Evolutionary conservation across 192 early-diverging fungal genomes (phyloP).

Genomic region (Coemansia sp.): DNA sequence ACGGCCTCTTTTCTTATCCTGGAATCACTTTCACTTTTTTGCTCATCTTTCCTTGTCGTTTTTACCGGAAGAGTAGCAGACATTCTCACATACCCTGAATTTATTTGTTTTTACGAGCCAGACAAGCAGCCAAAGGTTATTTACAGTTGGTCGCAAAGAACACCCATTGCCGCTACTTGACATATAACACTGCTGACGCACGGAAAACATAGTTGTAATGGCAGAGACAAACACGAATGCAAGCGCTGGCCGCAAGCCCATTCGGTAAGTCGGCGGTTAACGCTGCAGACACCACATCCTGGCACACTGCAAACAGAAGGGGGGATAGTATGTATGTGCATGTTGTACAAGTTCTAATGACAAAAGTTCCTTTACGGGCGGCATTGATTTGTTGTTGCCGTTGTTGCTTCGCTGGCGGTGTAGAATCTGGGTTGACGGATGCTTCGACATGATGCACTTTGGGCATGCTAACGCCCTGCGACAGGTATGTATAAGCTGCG

Average conservation of each 20-base stretch:
- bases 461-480: constrained; percentile 95
- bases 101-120: no score
- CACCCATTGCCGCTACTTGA: background rate
- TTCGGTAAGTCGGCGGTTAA: constrained; percentile 35
- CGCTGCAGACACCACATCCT: background rate
- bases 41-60: no score
- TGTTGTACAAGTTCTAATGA: no score
- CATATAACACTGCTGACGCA: background rate
- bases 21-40: no score
- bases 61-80: no score
- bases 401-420: background rate
- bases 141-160: background rate
- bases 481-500: constrained; percentile 63
- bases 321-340: no score
- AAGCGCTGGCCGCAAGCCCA: constrained; percentile 41
- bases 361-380: no score
- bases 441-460: constrained; percentile 98
- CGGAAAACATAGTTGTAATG: constrained; percentile 5
- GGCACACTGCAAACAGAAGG: no score
- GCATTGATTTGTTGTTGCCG: no score
- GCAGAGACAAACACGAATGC: constrained; percentile 12
- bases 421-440: constrained; percentile 88
- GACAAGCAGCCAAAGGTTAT: no score
- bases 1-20: no score
- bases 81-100: no score